Percentiles rank a stretch among this genome's conserved stretches.
Evolutionary conservation across 139 green algal species (phyloP).

Genomic region (Deuterostichococcus epilithicus): DNA sequence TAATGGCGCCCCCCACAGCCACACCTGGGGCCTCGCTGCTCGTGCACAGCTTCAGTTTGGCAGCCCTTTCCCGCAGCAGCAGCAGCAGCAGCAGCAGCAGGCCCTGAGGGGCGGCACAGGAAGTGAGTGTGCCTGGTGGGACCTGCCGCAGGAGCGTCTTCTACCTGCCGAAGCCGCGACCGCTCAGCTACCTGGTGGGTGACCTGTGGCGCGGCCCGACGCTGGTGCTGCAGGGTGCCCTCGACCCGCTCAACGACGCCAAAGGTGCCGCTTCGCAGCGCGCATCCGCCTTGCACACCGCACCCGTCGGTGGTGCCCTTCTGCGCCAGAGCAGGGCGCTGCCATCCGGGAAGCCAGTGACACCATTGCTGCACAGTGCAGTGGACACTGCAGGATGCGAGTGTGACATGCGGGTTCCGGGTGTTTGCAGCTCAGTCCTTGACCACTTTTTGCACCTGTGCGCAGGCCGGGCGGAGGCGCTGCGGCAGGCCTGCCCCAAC

Average conservation of each 20-base stretch:
- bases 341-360: no score
- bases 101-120: no score
- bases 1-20: no score
- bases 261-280: not conserved
- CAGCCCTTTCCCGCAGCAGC: no score
- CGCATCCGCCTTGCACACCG: no score
- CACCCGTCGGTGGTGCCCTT: not conserved
- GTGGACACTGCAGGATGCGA: no score
- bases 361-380: no score
- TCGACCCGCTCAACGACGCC: slow-evolving; percentile 85
- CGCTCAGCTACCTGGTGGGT: slow-evolving; percentile 78
- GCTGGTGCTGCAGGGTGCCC: slow-evolving; percentile 62
- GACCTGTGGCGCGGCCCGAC: slow-evolving; percentile 61
- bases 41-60: not conserved
- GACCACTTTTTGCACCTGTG: not conserved
- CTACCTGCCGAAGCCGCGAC: slow-evolving; percentile 77
- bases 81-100: no score
- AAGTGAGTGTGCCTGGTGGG: no score
- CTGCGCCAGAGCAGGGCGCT: no score
- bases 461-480: slow-evolving; percentile 38
- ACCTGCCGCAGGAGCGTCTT: slow-evolving; percentile 58
- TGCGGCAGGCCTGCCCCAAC: slow-evolving; percentile 44
- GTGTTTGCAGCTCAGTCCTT: not conserved
- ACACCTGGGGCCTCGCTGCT: no score
- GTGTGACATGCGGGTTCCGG: no score